These are phyloP conservation scores for Mucor sp. DNA, from an alignment of 371 early-diverging fungal species.

Conservation along the genomic window DNA sequence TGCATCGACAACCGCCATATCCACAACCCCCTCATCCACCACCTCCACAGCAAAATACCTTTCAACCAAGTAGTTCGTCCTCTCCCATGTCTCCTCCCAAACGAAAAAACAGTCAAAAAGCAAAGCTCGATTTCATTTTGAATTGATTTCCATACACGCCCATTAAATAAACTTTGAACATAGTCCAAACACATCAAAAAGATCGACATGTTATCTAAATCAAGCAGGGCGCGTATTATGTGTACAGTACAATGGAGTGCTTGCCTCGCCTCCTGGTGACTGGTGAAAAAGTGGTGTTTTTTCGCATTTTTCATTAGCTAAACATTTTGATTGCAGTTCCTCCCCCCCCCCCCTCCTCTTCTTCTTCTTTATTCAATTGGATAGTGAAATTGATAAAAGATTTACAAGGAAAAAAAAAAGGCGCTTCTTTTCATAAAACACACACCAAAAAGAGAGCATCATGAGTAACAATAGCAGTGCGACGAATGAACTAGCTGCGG, in stretches of 20 bases:
- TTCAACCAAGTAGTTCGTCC: neutral
- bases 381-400: neutral
- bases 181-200: neutral
- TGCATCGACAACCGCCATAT: neutral
- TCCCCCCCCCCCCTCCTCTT: no score
- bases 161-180: neutral
- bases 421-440: neutral
- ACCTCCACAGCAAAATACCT: neutral
- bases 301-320: neutral
- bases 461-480: neutral
- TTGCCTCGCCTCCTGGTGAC: neutral
- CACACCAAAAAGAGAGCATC: neutral
- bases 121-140: constrained; percentile 30
- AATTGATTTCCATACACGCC: constrained; percentile 10
- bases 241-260: no score
- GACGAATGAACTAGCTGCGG: constrained; percentile 2
- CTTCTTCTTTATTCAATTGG: neutral
- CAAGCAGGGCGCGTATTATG: no score
- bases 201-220: no score
- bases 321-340: neutral
- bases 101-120: constrained; percentile 25
- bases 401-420: neutral
- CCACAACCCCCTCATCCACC: neutral
- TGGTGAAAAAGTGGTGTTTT: neutral
- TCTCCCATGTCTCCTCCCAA: constrained; percentile 1